Percentiles rank a stretch among this genome's conserved stretches.
These are phyloP conservation scores for Puccinia polysora DNA, from an alignment of 1,284 basidiomycete genomes.

Conservation along the genomic window DNA sequence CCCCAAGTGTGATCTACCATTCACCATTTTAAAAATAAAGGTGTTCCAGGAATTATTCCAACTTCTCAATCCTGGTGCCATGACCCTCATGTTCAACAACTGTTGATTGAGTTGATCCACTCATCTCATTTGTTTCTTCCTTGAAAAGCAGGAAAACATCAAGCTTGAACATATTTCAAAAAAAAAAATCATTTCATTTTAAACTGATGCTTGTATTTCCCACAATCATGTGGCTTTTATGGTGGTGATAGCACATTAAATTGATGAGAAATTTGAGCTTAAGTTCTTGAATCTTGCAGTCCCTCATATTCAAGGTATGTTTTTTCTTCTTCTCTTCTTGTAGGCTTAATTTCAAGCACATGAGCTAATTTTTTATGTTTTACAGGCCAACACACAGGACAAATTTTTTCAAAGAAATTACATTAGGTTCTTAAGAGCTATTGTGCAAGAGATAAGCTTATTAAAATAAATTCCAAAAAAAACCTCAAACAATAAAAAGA, in stretches of 20 bases:
- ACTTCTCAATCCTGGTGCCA: neutral
- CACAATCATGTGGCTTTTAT: neutral
- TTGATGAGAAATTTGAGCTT: constrained; percentile 5
- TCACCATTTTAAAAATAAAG: too few species aligned
- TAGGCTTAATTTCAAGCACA: neutral
- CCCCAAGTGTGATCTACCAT: too few species aligned
- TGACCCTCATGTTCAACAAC: neutral
- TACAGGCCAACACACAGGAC: neutral
- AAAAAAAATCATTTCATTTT: neutral
- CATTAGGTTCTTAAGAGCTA: neutral
- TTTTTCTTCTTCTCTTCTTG: constrained; percentile 1
- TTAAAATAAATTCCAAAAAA: neutral
- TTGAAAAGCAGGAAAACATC: neutral
- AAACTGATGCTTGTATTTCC: neutral
- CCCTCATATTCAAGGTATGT: neutral
- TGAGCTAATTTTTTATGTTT: neutral
- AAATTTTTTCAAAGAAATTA: neutral
- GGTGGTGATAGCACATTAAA: neutral
- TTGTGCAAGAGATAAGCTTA: too few species aligned
- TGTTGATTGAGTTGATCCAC: too few species aligned
- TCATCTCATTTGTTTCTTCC: neutral
- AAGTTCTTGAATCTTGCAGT: neutral
- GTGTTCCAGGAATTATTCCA: too few species aligned
- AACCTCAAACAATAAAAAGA: neutral
- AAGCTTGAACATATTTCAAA: neutral